A percentile compares a stretch with the other conserved stretches of the same genome.
Conservation (phyloP, 75 land plant species). For the Azolla pinnata region DNA sequence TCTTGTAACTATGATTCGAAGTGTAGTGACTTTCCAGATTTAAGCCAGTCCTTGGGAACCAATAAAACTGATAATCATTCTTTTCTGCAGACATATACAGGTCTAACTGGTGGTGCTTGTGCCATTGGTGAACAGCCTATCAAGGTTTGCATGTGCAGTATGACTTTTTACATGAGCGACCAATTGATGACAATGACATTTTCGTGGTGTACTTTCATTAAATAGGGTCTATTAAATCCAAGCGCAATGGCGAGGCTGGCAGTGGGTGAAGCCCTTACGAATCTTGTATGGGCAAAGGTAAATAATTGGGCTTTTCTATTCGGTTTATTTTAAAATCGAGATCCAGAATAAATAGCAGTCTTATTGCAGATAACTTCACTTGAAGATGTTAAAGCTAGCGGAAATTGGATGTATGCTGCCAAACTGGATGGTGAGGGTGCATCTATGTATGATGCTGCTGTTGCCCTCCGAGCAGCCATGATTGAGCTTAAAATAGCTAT, state of each 20-base stretch:
- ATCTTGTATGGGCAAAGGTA: constrained; percentile 89
- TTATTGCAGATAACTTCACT: constrained; percentile 49
- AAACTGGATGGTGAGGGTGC: constrained; percentile 96
- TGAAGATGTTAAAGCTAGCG: constrained; percentile 90
- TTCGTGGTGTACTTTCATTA: neutral
- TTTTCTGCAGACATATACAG: constrained; percentile 36
- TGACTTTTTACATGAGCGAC: neutral
- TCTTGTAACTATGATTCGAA: too few relatives aligned
- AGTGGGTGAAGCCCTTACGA: constrained; percentile 87
- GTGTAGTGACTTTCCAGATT: too few relatives aligned
- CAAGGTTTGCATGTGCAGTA: constrained; percentile 29
- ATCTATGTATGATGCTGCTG: constrained; percentile 93
- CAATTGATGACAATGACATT: neutral
- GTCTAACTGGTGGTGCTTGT: constrained; percentile 87
- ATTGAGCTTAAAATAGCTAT: constrained; percentile 86
- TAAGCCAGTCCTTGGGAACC: too few relatives aligned
- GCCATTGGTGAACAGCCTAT: constrained; percentile 95
- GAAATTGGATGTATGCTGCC: constrained; percentile 99
- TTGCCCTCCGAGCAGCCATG: constrained; percentile 76
- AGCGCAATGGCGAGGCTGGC: constrained; percentile 92
- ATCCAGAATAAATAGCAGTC: too few relatives aligned
- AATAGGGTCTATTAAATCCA: constrained; percentile 65
- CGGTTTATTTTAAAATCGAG: too few relatives aligned
- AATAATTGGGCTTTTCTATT: too few relatives aligned
- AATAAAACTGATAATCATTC: too few relatives aligned